Evolutionary conservation across 2,329 filamentous ascomycete genomes (phyloP), one percentile per base, ranked within the genome.

Genomic region (Rhytidhysteron rufulum): DNA sequence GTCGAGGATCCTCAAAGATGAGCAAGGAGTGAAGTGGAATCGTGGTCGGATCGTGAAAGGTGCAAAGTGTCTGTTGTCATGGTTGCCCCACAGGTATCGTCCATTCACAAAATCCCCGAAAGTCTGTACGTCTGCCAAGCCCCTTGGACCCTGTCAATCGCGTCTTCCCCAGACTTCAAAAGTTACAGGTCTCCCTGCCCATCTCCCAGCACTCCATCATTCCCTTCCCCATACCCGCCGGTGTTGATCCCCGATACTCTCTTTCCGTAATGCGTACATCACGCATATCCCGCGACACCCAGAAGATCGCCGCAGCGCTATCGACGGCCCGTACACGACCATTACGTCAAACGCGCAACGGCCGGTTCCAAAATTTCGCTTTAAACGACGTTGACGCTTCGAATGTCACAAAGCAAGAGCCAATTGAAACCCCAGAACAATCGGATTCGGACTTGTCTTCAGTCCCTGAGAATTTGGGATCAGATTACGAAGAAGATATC

Each of bases 221-320:
- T 17, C 4, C 31, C 16, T 8, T n/a, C 25, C 25, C 25, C n/a
- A 29, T 5, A 30, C 13, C 27, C 27, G n/a, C 13, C 16, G 4
- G 3, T 30, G 13, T 30, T 3, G 16, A 30, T n/a, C 27, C 27
- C 13, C 27, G 27, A 30, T 5, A 13, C 8, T 30, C 27, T 13
- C 27, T 8, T 16, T 30, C 27, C 27, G 24, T 41, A 29, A 66
- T 66, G 63, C 60, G 62, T 10, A 62, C 62, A 37, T 66, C 63
- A 18, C 60, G 62, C 38, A 53, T 66, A 33, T 60, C 63, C 42
- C 62, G 57, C 40, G 62, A 66, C 47, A 61, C 62, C 4, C 47
- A 55, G 22, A 60, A 53, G 37, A 51, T 61, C 38, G 35, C 47
- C 43, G 36, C 45, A 19, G 21, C 41, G 35, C 42, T 63, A 37